phyloP scores from a whole-genome alignment of 2,329 filamentous ascomycete species.

The Fusarium sp. region DNA sequence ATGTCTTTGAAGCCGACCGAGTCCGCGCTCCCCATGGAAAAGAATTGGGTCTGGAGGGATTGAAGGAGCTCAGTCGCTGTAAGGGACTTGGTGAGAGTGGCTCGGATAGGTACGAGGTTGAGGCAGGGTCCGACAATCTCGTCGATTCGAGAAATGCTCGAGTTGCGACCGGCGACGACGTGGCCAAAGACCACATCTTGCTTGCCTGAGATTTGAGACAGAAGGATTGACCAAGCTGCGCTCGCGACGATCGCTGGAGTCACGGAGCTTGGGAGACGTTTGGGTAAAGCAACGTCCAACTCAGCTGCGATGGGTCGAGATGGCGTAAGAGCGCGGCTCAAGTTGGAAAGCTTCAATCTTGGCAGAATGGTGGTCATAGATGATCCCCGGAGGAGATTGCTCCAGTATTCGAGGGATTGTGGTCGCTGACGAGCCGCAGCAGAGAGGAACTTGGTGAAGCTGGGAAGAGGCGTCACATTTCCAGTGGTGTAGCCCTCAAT shows the following conservation, averaged over 20 bases:
- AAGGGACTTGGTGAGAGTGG: neutral
- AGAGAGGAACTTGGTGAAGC: constrained; percentile 37
- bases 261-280: neutral
- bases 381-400: constrained; percentile 53
- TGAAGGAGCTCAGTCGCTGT: neutral
- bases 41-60: constrained; percentile 10
- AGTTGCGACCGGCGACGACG: constrained; percentile 55
- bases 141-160: constrained; percentile 46
- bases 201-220: constrained; percentile 49
- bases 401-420: constrained; percentile 54
- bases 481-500: constrained; percentile 50
- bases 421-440: neutral
- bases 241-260: constrained; percentile 52
- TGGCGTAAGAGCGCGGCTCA: neutral
- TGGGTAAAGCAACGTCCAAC: neutral
- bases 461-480: constrained; percentile 24
- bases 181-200: constrained; percentile 56
- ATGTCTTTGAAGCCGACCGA: neutral
- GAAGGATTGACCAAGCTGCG: constrained; percentile 54
- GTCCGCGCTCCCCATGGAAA: neutral
- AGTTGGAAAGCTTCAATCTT: neutral
- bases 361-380: constrained; percentile 47
- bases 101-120: constrained; percentile 48
- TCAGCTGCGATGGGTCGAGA: neutral
- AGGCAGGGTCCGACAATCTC: constrained; percentile 55